These are phyloP conservation scores for Mastigamoeba balamuthi DNA, from an alignment of 78 protist species.

Conservation along the genomic window DNA sequence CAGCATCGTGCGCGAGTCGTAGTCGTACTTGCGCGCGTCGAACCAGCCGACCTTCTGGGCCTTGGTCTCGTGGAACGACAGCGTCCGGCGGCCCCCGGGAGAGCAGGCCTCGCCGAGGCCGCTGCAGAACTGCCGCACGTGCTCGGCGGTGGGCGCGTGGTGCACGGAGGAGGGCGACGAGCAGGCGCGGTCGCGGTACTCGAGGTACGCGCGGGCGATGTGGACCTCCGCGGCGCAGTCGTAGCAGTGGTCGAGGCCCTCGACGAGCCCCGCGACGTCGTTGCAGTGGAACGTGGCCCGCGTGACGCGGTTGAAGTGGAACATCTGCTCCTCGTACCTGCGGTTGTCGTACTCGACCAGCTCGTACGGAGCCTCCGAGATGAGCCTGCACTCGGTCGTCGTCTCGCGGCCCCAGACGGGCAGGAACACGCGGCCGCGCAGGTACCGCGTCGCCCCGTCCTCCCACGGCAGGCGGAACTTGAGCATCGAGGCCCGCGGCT, in stretches of 20 bases:
- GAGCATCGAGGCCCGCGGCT: slow-evolving; percentile 4
- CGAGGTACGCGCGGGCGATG: not conserved
- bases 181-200: too few relatives aligned
- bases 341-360: slow-evolving; percentile 12
- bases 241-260: slow-evolving; percentile 38
- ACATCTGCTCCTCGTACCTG: slow-evolving; percentile 36
- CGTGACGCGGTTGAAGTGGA: slow-evolving; percentile 34
- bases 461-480: slow-evolving; percentile 50
- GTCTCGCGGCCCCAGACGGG: slow-evolving; percentile 48
- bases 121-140: too few relatives aligned
- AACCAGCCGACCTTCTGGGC: too few relatives aligned
- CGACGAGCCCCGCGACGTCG: not conserved
- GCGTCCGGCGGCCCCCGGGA: too few relatives aligned
- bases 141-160: too few relatives aligned
- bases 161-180: too few relatives aligned
- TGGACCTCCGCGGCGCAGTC: slow-evolving; percentile 39
- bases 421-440: slow-evolving; percentile 27
- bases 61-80: too few relatives aligned
- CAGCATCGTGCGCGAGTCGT: too few relatives aligned
- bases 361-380: not conserved
- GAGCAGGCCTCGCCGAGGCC: too few relatives aligned
- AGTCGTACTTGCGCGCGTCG: not conserved
- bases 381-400: slow-evolving; percentile 54
- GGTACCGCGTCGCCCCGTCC: slow-evolving; percentile 12
- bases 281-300: not conserved